Evolutionary conservation across 352 stramenopile species (phyloP).

Genomic region (Pythium plurisporium): DNA sequence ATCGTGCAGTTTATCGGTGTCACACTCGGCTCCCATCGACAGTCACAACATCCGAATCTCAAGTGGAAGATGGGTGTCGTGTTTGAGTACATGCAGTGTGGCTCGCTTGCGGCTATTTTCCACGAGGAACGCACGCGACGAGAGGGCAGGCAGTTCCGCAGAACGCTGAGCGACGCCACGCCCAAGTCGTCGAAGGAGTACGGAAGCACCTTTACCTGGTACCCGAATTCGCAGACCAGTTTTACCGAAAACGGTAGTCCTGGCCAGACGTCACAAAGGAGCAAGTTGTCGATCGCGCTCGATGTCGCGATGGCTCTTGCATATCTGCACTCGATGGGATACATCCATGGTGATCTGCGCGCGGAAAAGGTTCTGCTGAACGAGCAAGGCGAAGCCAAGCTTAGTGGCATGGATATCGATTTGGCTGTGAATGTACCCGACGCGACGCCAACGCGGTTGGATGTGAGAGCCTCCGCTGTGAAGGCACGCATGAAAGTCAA

Average conservation of each 20-base stretch:
- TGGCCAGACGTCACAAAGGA: conserved; percentile 18
- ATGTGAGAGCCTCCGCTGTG: conserved; percentile 40
- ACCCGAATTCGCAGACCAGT: conserved; percentile 42
- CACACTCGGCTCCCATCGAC: conserved; percentile 47
- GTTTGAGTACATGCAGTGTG: conserved; percentile 73
- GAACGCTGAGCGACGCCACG: neutral
- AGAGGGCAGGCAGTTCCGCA: conserved; percentile 49
- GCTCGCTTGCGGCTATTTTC: conserved; percentile 58
- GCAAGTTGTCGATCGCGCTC: conserved; percentile 73
- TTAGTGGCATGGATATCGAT: conserved; percentile 64
- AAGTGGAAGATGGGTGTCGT: conserved; percentile 65
- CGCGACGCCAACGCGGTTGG: neutral
- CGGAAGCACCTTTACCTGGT: conserved; percentile 19
- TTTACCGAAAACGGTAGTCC: conserved; percentile 20
- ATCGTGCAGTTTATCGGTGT: conserved; percentile 80
- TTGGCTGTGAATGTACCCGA: conserved; percentile 26
- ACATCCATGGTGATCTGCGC: conserved; percentile 56
- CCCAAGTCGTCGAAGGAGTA: neutral
- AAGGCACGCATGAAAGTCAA: conserved; percentile 32
- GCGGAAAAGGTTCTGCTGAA: conserved; percentile 70
- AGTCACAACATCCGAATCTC: conserved; percentile 24
- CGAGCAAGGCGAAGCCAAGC: conserved; percentile 68
- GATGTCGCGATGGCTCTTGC: conserved; percentile 78
- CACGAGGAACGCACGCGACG: conserved; percentile 47
- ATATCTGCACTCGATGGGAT: conserved; percentile 62